Conservation (phyloP, 129 eudicot species). For the Pittosporum tobira region DNA sequence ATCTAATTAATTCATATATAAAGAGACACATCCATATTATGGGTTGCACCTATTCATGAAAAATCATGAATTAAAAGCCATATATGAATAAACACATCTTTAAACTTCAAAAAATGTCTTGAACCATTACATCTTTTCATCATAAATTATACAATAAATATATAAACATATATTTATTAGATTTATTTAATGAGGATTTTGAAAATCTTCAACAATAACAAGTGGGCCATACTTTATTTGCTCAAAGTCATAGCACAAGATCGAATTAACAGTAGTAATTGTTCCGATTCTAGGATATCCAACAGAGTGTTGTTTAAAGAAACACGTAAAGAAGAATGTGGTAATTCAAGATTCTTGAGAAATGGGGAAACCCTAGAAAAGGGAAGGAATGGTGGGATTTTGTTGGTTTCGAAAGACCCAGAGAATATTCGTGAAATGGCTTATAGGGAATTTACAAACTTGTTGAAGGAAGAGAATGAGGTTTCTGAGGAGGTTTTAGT, state of each 20-base stretch:
- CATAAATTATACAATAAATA: too few species aligned
- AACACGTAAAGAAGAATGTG: constrained; percentile 8
- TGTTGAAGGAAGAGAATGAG: constrained; percentile 69
- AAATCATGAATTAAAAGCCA: too few species aligned
- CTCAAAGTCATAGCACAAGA: constrained; percentile 79
- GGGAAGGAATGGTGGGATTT: constrained; percentile 58
- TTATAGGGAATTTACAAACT: constrained; percentile 52
- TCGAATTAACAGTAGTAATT: constrained; percentile 24
- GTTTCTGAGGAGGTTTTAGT: constrained; percentile 88
- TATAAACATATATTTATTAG: too few species aligned
- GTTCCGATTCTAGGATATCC: constrained; percentile 14
- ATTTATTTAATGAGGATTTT: too few species aligned
- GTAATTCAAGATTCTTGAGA: constrained; percentile 19
- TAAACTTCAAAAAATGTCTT: too few species aligned
- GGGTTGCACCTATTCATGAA: too few species aligned
- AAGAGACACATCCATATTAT: too few species aligned
- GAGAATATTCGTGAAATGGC: constrained; percentile 70
- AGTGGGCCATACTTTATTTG: constrained; percentile 90
- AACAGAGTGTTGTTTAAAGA: constrained; percentile 21
- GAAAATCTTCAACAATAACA: too few species aligned
- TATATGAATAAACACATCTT: too few species aligned
- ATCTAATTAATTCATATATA: too few species aligned
- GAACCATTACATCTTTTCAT: too few species aligned
- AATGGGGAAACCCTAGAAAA: constrained; percentile 16
- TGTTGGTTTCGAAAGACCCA: constrained; percentile 63